These are phyloP conservation scores for Colletotrichum sp. DNA, from an alignment of 2,329 filamentous ascomycete genomes.

Conservation along the genomic window DNA sequence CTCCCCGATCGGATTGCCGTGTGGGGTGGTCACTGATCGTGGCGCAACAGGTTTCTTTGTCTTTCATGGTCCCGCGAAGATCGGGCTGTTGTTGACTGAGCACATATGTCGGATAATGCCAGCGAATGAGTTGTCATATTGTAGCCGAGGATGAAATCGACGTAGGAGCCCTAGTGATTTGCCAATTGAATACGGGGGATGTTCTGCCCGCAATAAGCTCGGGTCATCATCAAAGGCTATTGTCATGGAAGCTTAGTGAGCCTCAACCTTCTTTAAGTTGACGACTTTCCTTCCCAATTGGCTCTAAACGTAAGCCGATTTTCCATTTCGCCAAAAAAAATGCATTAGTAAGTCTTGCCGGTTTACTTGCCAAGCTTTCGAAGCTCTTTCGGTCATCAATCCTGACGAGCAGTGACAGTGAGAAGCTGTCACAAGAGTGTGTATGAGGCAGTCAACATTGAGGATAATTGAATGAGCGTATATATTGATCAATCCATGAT, in stretches of 20 bases:
- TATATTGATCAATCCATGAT: too few relatives aligned
- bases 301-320: neutral
- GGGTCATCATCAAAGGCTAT: neutral
- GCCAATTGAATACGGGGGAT: fast-evolving
- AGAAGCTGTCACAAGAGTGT: too few relatives aligned
- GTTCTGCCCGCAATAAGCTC: neutral
- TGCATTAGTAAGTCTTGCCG: neutral
- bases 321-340: neutral
- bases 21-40: neutral
- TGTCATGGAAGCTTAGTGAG: neutral
- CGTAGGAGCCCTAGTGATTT: fast-evolving
- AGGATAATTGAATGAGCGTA: too few relatives aligned
- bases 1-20: neutral
- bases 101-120: fast-evolving
- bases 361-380: fast-evolving
- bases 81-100: fast-evolving
- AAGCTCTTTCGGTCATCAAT: neutral
- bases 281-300: neutral
- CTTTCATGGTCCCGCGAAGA: neutral
- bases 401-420: neutral
- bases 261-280: neutral
- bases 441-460: too few relatives aligned
- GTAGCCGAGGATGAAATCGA: fast-evolving
- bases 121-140: neutral
- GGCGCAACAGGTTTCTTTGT: neutral